phyloP scores from a whole-genome alignment of 305 asterid species.

The Andrographis paniculata region DNA sequence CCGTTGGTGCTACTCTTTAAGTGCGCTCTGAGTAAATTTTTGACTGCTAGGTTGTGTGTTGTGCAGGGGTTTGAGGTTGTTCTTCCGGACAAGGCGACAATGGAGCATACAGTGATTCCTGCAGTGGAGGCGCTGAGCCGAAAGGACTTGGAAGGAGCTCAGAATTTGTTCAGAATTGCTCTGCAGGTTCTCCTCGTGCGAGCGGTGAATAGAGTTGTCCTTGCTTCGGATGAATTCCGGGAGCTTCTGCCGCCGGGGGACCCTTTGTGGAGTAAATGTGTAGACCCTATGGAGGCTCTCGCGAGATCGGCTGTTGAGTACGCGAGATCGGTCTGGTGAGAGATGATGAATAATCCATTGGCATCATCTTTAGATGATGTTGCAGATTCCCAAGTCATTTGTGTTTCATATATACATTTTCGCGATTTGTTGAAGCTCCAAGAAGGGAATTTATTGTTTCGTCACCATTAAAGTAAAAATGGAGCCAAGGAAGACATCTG shows the following conservation, averaged over 20 bases:
- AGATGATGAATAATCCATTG: too few species aligned
- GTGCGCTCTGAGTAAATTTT: too few species aligned
- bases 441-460: too few species aligned
- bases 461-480: too few species aligned
- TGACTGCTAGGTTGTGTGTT: background rate
- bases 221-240: constrained; percentile 57
- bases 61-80: constrained; percentile 71
- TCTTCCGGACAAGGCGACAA: constrained; percentile 57
- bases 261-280: constrained; percentile 57
- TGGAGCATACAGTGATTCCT: constrained; percentile 52
- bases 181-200: constrained; percentile 53
- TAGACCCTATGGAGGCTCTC: constrained; percentile 58
- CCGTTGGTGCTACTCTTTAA: too few species aligned
- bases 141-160: constrained; percentile 67
- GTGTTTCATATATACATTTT: too few species aligned
- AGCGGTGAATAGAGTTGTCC: constrained; percentile 52
- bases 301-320: constrained; percentile 42
- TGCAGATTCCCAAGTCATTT: too few species aligned
- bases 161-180: constrained; percentile 53
- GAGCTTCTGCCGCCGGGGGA: constrained; percentile 58
- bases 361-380: too few species aligned
- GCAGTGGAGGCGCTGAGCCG: constrained; percentile 56
- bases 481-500: too few species aligned
- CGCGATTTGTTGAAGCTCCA: too few species aligned
- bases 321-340: constrained; percentile 26